Evolutionary conservation across 345 rosid species (phyloP).

Genomic region (Hibiscus tridactylites): DNA sequence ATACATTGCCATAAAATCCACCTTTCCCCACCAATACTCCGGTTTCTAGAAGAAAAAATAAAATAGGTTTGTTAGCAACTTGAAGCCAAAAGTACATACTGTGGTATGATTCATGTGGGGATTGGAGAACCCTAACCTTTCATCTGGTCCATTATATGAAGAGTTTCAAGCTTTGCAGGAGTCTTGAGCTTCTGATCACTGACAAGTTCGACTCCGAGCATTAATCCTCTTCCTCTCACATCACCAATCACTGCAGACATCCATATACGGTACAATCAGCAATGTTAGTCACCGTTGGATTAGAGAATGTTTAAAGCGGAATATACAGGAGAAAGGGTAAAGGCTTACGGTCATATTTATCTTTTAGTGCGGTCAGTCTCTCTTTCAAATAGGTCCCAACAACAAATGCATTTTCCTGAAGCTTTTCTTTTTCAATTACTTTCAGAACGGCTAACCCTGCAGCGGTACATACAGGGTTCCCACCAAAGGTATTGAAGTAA

Average conservation of each 20-base stretch:
- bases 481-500: neutral
- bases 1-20: conserved; percentile 76
- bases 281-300: neutral
- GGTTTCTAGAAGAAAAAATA: conserved; percentile 34
- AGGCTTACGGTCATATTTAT: too few species aligned
- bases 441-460: neutral
- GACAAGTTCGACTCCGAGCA: conserved; percentile 38
- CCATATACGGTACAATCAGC: neutral
- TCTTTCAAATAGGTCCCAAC: neutral
- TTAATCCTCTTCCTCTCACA: neutral
- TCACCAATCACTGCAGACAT: too few species aligned
- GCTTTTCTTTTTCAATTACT: neutral
- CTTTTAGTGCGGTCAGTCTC: too few species aligned
- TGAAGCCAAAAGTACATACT: neutral
- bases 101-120: neutral
- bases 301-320: neutral
- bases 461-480: neutral
- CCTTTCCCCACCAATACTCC: conserved; percentile 91
- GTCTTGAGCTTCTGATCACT: conserved; percentile 66
- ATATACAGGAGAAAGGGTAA: too few species aligned
- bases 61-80: neutral
- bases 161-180: conserved; percentile 70
- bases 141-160: conserved; percentile 76
- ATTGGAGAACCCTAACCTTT: conserved; percentile 45
- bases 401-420: neutral